Base-by-base conservation (phyloP, 176 grass and related monocot species). In the Lolium rigidum region DNA sequence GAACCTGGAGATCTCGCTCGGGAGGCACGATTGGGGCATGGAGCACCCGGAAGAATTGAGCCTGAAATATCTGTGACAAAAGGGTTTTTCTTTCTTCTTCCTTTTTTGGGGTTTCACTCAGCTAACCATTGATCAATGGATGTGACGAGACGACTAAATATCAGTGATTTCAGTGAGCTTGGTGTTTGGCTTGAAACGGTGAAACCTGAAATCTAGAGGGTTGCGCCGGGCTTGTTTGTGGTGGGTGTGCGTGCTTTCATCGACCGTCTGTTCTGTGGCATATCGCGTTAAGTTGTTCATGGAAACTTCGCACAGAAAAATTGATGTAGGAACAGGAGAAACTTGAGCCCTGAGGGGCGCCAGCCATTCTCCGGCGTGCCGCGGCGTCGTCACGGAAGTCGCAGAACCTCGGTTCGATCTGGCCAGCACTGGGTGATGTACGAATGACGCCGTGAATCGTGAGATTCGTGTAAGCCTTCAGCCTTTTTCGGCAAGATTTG, bases 1-100 rank as follows among this genome's bases (percentile, higher is more conserved):
- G 7, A 88, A 91, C 84, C 82, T 99, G 82, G 92, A 99, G 75
- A 96, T 99, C 82, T 88, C 97, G 22, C 86, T 96, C 2, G 97
- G 97, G 70, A 91, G 97, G 35, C 85, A 85, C 77, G 87, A 87
- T 63, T 94, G 94, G 94, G 70, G 82, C 62, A 86, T 83, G 77
- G 77, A 81, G 12, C 82, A 43, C 69, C 77, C 51, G 3, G 70
- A 84, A 70, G 85, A 52, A 47, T 35, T 88, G 26, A 76, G 85
- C 85, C 81, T 88, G 17, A 91, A 91, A 84, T 85, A 87, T 70
- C 60, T 52, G 69, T 91, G 81, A 88, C 67, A 76, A 10, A 9
- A 20, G 0, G 2, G 0, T 2, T 21, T 11, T 20, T 6, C 14
- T 47, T 38, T 6, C 31, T 31, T 14, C 20, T n/a, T 44, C 1